Percentiles rank a stretch among this genome's conserved stretches.
These are phyloP conservation scores for Bacterosira constricta DNA, from an alignment of 108 stramenopile species.

Conservation along the genomic window DNA sequence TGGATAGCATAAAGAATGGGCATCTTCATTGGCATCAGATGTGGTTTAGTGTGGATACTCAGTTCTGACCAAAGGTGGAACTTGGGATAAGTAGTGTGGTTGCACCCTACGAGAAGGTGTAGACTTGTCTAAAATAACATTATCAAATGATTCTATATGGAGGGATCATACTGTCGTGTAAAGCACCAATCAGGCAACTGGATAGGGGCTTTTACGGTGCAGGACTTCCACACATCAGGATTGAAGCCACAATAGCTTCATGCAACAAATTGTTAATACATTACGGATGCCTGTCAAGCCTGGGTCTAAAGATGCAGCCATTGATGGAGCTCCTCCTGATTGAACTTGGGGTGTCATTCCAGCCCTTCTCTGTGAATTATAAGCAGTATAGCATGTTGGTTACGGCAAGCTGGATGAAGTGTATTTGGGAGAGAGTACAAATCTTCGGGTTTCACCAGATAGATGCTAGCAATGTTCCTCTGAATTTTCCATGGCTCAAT, in stretches of 20 bases:
- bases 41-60: background rate
- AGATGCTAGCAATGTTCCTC: background rate
- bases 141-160: conserved; percentile 6
- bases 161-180: background rate
- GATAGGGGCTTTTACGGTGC: conserved; percentile 9
- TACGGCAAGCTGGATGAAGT: background rate
- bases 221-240: background rate
- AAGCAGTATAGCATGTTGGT: background rate
- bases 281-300: background rate
- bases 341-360: background rate
- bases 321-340: background rate
- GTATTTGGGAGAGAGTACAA: conserved; percentile 4
- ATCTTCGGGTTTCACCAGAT: background rate
- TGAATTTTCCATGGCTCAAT: background rate
- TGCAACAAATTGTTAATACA: conserved; percentile 4
- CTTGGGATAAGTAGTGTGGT: background rate
- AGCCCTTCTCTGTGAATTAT: background rate
- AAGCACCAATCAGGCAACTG: background rate
- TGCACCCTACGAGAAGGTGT: background rate
- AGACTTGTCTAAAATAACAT: background rate
- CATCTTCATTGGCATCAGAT: background rate
- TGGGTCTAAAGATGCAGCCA: background rate
- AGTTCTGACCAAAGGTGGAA: background rate
- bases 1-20: background rate
- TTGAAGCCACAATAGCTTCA: background rate